Conservation (phyloP, 305 asterid species). For the Rubia occidens region DNA sequence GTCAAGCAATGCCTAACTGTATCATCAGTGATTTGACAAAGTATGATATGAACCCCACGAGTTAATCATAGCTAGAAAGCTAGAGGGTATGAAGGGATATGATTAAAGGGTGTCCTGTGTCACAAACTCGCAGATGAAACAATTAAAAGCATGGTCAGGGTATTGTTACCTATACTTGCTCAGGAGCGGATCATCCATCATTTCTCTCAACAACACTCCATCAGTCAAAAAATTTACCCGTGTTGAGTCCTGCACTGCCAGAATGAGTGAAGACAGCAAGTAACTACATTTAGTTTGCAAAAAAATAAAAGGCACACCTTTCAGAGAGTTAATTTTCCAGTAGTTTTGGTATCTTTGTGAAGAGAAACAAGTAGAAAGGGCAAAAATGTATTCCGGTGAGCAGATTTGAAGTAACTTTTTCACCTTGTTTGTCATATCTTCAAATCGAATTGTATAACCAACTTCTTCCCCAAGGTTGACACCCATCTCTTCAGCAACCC, state of each 20-base stretch:
- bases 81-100: not conserved
- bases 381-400: not conserved
- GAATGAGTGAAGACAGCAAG: conserved; percentile 15
- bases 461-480: conserved; percentile 87
- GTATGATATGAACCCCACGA: not conserved
- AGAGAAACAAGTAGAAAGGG: not conserved
- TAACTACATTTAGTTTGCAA: not conserved
- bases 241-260: conserved; percentile 57
- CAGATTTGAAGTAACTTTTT: conserved; percentile 24
- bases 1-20: not conserved
- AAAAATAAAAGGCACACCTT: not conserved
- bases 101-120: not conserved
- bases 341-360: not conserved
- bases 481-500: conserved; percentile 94
- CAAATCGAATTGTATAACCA: conserved; percentile 93
- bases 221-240: conserved; percentile 83
- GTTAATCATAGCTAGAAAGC: not conserved
- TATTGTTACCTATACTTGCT: conserved; percentile 73
- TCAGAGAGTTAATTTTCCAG: not conserved
- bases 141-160: not conserved
- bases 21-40: not conserved
- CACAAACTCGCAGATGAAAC: not conserved
- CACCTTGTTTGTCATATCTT: conserved; percentile 69
- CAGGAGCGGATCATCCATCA: conserved; percentile 98
- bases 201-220: conserved; percentile 90